Percentiles rank a stretch among this genome's conserved stretches.
These are phyloP conservation scores for Leccinum rimulosum DNA, from an alignment of 768 basidiomycete genomes.

Conservation along the genomic window DNA sequence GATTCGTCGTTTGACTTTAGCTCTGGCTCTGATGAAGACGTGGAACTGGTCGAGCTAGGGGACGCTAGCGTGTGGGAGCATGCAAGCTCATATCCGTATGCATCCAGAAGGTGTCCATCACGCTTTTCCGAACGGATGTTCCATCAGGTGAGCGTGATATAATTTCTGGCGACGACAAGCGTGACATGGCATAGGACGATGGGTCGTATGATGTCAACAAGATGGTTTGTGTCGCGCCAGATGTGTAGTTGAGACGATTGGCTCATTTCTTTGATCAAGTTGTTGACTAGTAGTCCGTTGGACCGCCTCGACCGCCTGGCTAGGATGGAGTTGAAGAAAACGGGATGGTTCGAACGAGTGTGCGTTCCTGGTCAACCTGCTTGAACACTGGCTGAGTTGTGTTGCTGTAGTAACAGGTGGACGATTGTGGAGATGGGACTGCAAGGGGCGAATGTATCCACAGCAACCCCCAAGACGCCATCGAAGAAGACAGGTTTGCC, in stretches of 20 bases:
- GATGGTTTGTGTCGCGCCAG: conserved; percentile 21
- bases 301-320: conserved; percentile 31
- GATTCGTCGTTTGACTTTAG: conserved; percentile 14
- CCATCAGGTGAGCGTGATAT: conserved; percentile 14
- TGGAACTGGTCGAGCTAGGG: conserved; percentile 14
- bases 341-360: conserved; percentile 32
- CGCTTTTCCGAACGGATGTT: conserved; percentile 1
- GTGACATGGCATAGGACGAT: conserved; percentile 15
- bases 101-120: not conserved
- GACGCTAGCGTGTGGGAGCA: conserved; percentile 16
- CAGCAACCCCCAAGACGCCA: conserved; percentile 12
- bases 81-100: conserved; percentile 14
- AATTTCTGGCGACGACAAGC: not conserved
- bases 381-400: not conserved
- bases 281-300: conserved; percentile 25
- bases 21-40: conserved; percentile 19
- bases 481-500: not conserved
- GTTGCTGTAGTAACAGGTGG: conserved; percentile 27
- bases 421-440: conserved; percentile 26
- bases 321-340: conserved; percentile 28
- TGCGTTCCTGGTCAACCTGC: not conserved
- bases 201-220: conserved; percentile 20
- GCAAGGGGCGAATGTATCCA: not conserved
- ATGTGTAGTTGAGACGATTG: not conserved
- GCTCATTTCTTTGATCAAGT: conserved; percentile 15